A percentile compares a stretch with the other conserved stretches of the same genome.
These are phyloP conservation scores for Aspergillus niger DNA, from an alignment of 2,329 filamentous ascomycete species.

Conservation along the genomic window DNA sequence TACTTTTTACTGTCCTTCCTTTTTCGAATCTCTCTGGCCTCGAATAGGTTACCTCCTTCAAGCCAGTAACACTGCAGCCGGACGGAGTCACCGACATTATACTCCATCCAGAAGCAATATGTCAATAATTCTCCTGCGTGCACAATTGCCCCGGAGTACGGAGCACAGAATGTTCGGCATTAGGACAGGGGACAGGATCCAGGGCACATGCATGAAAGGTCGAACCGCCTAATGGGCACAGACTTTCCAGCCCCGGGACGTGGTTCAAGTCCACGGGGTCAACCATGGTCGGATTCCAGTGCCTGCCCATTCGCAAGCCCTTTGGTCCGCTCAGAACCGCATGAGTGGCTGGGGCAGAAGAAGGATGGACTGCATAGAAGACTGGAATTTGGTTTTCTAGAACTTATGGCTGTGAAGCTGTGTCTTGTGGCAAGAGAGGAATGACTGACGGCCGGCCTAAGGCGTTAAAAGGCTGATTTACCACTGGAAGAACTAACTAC, in stretches of 20 bases:
- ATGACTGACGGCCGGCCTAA: not conserved
- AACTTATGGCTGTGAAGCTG: constrained; percentile 16
- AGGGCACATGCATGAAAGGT: constrained; percentile 8
- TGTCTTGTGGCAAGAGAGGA: constrained; percentile 7
- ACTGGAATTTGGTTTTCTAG: constrained; percentile 22
- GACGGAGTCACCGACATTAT: not conserved
- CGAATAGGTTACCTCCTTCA: not conserved
- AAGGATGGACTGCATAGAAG: constrained; percentile 25
- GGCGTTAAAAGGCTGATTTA: not conserved
- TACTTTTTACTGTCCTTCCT: not conserved
- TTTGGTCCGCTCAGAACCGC: constrained; percentile 7
- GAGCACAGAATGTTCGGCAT: not conserved
- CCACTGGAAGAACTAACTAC: not conserved
- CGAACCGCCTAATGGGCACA: constrained; percentile 4
- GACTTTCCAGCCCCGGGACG: not conserved
- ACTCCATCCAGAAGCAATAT: not conserved
- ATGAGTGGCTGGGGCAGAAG: constrained; percentile 15
- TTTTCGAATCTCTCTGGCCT: not conserved
- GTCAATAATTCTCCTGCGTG: not conserved
- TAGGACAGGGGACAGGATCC: not conserved
- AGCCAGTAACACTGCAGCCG: constrained; percentile 3
- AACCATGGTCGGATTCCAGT: constrained; percentile 17
- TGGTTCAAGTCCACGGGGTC: constrained; percentile 9
- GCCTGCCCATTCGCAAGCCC: constrained; percentile 19
- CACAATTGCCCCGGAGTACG: constrained; percentile 1